Conservation (phyloP, 2,329 filamentous ascomycete genomes). For the Fusarium sacchari region DNA sequence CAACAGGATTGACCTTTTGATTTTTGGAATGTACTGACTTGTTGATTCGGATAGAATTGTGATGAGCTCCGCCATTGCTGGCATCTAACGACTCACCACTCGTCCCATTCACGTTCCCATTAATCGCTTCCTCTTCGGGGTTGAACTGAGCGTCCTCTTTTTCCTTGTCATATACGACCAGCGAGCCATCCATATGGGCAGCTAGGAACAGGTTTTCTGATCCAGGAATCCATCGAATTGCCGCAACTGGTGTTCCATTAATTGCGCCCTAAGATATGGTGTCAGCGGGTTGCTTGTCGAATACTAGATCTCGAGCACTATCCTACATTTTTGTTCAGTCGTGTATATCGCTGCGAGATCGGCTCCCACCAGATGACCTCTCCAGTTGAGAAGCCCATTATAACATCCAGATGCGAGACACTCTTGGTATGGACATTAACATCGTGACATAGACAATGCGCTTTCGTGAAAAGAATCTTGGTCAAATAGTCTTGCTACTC, state of each 20-base stretch:
- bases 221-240: conserved; percentile 92
- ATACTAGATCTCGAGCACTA: not conserved
- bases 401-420: conserved; percentile 82
- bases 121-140: conserved; percentile 68
- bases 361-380: conserved; percentile 99
- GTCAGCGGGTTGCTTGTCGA: conserved; percentile 13
- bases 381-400: conserved; percentile 95
- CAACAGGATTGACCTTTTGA: conserved; percentile 92
- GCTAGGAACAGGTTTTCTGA: conserved; percentile 94
- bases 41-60: conserved; percentile 72
- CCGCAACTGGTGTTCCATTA: conserved; percentile 83
- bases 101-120: conserved; percentile 56
- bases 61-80: conserved; percentile 46
- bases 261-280: conserved; percentile 74
- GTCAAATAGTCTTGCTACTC: conserved; percentile 84
- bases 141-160: conserved; percentile 87
- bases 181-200: conserved; percentile 87
- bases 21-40: conserved; percentile 96
- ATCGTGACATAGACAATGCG: conserved; percentile 94
- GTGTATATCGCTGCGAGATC: conserved; percentile 92
- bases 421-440: conserved; percentile 86
- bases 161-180: conserved; percentile 97
- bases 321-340: conserved; percentile 91
- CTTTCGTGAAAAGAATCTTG: conserved; percentile 97
- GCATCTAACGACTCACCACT: conserved; percentile 58